Base-by-base conservation (phyloP, 495 filamentous ascomycete genomes). In the Cairneyella variabilis region DNA sequence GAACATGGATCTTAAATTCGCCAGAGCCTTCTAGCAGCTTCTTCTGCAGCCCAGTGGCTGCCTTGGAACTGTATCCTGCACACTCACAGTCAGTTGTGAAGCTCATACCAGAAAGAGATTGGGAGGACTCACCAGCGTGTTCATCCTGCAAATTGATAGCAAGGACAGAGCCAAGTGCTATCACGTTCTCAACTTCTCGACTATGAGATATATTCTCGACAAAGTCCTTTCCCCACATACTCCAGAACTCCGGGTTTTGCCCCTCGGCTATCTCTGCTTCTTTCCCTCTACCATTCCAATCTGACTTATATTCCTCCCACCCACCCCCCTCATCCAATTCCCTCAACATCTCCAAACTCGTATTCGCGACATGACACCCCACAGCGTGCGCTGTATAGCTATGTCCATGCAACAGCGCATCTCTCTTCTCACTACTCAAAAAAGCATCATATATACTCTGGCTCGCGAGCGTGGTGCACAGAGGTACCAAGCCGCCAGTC, bases 381-480 rank as follows among this genome's bases (percentile, higher is more conserved):
- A 90, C 75, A 0, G 88, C 72, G 64, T 91, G 86, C 2, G 86
- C 88, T 0, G 88, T 91, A 59, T 91, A 91, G 60, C 85, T 89
- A 66, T 91, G 87, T 0, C 87, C 88, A 58, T 91, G 88, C 28
- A 91, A 72, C 28, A 91, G 66, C 0, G 86, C 87, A 52, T 88
- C 83, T 11, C 76, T 76, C 70, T 89, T 90, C 32, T 86, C 77
- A 0, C 74, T 72, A 23, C 80, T 79, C 3, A 78, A 66, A 56
- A 90, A 90, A 2, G 82, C 77, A n/a, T 79, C 54, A 60, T 88
- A 91, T 43, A 91, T 84, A 44, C 77, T 79, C 45, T 88, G 69
- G 55, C 83, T 87, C 2, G 87, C 86, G 1, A 83, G 66, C 0
- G 88, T 91, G 2, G 77, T 73, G 59, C 82, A 84, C 3, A 91